phyloP scores from a whole-genome alignment of 345 rosid genomes.

The Pistacia integerrima region DNA sequence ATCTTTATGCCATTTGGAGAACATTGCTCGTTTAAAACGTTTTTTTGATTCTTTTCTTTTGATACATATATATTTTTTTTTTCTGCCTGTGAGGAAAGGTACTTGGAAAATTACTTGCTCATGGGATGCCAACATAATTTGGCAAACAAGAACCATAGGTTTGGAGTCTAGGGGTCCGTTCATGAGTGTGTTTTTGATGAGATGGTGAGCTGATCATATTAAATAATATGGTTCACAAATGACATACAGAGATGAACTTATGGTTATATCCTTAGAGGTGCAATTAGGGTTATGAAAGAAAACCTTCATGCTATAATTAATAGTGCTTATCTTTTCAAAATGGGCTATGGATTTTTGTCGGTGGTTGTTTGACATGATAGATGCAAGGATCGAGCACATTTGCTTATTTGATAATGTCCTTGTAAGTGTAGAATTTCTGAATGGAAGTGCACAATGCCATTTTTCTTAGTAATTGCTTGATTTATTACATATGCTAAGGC shows the following conservation, averaged over 20 bases:
- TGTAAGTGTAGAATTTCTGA: neutral
- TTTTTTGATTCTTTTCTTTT: neutral
- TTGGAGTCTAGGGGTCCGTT: neutral
- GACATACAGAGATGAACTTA: neutral
- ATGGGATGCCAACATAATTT: neutral
- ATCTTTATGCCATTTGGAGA: conserved; percentile 3
- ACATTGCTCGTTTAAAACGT: conserved; percentile 4
- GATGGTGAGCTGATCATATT: neutral
- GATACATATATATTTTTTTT: neutral
- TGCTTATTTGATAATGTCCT: neutral
- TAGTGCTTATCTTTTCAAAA: neutral
- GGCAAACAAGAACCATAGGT: neutral
- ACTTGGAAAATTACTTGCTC: neutral
- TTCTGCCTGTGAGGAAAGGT: neutral
- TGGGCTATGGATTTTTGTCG: neutral
- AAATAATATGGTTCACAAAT: neutral
- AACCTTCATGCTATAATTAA: neutral
- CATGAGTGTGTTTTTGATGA: neutral
- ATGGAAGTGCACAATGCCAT: neutral
- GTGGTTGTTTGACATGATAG: neutral
- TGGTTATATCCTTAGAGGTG: neutral
- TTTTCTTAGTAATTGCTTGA: neutral
- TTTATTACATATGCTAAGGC: neutral
- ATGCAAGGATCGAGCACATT: neutral
- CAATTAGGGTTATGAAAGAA: neutral